Conservation (phyloP, 2,329 filamentous ascomycete species). For the Botrytis galanthina region DNA sequence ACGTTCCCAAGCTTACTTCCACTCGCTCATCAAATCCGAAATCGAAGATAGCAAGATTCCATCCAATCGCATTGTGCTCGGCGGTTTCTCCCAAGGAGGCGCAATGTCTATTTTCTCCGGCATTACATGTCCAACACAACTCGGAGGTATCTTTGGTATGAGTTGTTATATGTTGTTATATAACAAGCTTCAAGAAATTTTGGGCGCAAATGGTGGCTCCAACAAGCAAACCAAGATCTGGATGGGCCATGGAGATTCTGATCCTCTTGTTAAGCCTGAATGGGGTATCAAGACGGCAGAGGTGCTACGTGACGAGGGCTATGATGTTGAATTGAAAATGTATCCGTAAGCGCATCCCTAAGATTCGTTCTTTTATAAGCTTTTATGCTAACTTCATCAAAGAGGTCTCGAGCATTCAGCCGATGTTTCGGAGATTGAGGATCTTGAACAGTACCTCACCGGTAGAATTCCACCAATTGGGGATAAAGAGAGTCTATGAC, state of each 20-base stretch:
- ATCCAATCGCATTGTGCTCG: conserved; percentile 78
- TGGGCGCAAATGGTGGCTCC: conserved; percentile 50
- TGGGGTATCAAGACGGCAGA: conserved; percentile 69
- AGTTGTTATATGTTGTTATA: conserved; percentile 77
- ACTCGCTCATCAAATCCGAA: conserved; percentile 75
- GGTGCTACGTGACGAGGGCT: conserved; percentile 65
- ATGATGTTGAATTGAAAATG: conserved; percentile 70
- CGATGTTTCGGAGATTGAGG: conserved; percentile 73
- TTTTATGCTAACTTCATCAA: not conserved
- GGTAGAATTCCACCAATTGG: conserved; percentile 46
- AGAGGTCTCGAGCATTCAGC: conserved; percentile 75
- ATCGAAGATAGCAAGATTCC: conserved; percentile 73
- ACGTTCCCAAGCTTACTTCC: conserved; percentile 71
- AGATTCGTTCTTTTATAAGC: not conserved
- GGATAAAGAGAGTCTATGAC: conserved; percentile 36
- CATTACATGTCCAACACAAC: conserved; percentile 66
- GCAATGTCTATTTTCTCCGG: conserved; percentile 82
- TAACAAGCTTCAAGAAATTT: conserved; percentile 58
- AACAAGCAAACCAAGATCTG: conserved; percentile 81
- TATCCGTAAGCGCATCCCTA: conserved; percentile 59
- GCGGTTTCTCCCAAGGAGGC: conserved; percentile 83
- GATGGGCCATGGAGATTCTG: conserved; percentile 81
- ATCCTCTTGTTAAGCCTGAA: conserved; percentile 67
- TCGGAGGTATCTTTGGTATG: conserved; percentile 85
- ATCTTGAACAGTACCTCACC: conserved; percentile 64